Percentiles rank a stretch among this genome's conserved stretches.
phyloP scores from a whole-genome alignment of 257 asterid genomes.

The Nyctanthes arbortristis region DNA sequence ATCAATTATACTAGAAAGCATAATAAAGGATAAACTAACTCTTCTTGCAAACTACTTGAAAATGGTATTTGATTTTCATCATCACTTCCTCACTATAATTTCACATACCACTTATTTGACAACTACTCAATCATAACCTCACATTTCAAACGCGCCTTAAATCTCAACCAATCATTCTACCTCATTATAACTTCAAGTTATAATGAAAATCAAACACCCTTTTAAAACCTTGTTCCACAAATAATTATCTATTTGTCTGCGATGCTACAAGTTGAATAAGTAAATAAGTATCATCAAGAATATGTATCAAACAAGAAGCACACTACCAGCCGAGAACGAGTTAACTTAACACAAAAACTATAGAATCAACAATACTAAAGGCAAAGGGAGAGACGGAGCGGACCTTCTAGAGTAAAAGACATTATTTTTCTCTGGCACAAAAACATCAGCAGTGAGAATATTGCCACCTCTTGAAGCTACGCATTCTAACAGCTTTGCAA shows the following conservation, averaged over 20 bases:
- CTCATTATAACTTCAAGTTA: no score
- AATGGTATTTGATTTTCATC: no score
- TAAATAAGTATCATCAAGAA: constrained; percentile 9
- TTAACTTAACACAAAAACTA: background rate
- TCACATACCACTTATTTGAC: no score
- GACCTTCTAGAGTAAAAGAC: constrained; percentile 93
- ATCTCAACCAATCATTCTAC: no score
- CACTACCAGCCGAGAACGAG: constrained; percentile 1
- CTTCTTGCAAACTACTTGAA: background rate
- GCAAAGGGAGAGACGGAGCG: constrained; percentile 7
- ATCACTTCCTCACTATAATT: no score
- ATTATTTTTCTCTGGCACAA: constrained; percentile 79
- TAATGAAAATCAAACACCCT: no score
- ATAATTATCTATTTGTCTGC: background rate
- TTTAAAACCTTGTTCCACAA: background rate
- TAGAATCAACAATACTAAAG: constrained; percentile 5
- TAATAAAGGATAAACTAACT: background rate
- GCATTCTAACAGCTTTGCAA: constrained; percentile 85
- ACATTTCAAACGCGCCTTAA: no score
- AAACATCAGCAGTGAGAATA: constrained; percentile 85
- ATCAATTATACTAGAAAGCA: background rate
- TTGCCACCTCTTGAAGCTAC: constrained; percentile 90
- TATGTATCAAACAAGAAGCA: background rate
- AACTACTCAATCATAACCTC: no score
- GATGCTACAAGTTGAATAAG: background rate